Percentiles rank a stretch among this genome's conserved stretches.
Evolutionary conservation across 2,329 filamentous ascomycete species (phyloP).

Genomic region (Penicillium sp.): DNA sequence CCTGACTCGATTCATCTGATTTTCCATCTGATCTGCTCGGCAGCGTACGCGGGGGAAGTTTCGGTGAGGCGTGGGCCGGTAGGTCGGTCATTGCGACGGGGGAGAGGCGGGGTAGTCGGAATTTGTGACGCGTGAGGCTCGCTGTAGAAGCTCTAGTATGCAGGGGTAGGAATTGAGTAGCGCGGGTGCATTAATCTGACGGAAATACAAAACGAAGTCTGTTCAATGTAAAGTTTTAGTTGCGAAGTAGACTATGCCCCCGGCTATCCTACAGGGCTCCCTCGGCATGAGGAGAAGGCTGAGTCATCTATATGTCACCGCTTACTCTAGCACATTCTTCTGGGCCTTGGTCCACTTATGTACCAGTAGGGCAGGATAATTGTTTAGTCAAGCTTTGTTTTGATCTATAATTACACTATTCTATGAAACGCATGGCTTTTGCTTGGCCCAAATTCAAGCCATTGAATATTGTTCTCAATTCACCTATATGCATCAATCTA

Average conservation of each 20-base stretch:
- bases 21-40: slow-evolving; percentile 15
- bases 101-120: slow-evolving; percentile 11
- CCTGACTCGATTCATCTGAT: slow-evolving; percentile 20
- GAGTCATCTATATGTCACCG: slow-evolving; percentile 24
- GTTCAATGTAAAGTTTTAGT: slow-evolving; percentile 3
- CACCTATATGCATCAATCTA: not conserved
- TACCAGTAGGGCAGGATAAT: not conserved
- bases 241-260: slow-evolving; percentile 5
- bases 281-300: slow-evolving; percentile 22
- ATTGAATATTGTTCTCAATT: not conserved
- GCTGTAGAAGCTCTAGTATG: slow-evolving; percentile 1
- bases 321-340: slow-evolving; percentile 27
- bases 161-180: not conserved
- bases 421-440: not conserved
- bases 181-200: not conserved
- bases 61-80: slow-evolving; percentile 55
- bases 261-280: slow-evolving; percentile 13
- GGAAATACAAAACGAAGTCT: slow-evolving; percentile 14
- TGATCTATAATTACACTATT: not conserved
- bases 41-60: slow-evolving; percentile 43
- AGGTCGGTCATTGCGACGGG: slow-evolving; percentile 51
- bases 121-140: not conserved
- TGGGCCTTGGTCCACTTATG: not conserved
- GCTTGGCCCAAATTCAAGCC: not conserved
- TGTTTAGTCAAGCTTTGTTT: not conserved